phyloP scores from a whole-genome alignment of 768 basidiomycete species.

The Pisolithus albus region DNA sequence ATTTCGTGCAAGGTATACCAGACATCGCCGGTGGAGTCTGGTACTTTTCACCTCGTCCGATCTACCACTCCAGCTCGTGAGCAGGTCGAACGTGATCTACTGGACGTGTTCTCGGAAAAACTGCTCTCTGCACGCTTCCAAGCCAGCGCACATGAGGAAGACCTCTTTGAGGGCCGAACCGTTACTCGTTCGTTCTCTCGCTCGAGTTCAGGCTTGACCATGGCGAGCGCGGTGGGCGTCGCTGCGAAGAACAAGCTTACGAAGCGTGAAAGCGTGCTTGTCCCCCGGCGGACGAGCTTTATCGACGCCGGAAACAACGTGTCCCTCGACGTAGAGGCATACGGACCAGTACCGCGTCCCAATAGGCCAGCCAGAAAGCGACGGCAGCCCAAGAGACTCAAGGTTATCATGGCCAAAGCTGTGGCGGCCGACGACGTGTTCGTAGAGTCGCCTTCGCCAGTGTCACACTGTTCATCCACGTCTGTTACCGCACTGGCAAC shows the following conservation, averaged over 20 bases:
- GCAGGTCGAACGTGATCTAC: constrained; percentile 69
- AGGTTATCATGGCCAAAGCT: constrained; percentile 16
- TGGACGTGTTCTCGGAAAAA: constrained; percentile 73
- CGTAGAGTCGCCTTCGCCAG: constrained; percentile 31
- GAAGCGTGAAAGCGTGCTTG: constrained; percentile 64
- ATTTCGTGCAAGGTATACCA: constrained; percentile 58
- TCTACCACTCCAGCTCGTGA: constrained; percentile 58
- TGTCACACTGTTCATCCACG: constrained; percentile 34
- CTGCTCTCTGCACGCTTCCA: constrained; percentile 64
- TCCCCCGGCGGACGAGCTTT: constrained; percentile 52
- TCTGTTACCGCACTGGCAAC: constrained; percentile 21
- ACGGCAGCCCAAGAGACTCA: constrained; percentile 25
- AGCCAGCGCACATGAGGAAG: constrained; percentile 55
- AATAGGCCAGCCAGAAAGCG: constrained; percentile 12
- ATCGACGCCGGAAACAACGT: constrained; percentile 19
- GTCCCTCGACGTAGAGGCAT: constrained; percentile 14
- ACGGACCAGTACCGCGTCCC: neutral
- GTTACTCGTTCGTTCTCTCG: constrained; percentile 41
- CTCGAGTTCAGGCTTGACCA: constrained; percentile 53
- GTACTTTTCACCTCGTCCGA: constrained; percentile 60
- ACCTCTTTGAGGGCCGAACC: constrained; percentile 52
- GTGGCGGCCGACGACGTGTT: constrained; percentile 17
- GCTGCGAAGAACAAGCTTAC: constrained; percentile 53
- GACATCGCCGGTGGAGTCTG: constrained; percentile 37
- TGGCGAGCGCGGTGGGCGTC: constrained; percentile 47